These are phyloP conservation scores for Paramecium biaurelia DNA, from an alignment of 73 alveolate genomes.

Conservation along the genomic window DNA sequence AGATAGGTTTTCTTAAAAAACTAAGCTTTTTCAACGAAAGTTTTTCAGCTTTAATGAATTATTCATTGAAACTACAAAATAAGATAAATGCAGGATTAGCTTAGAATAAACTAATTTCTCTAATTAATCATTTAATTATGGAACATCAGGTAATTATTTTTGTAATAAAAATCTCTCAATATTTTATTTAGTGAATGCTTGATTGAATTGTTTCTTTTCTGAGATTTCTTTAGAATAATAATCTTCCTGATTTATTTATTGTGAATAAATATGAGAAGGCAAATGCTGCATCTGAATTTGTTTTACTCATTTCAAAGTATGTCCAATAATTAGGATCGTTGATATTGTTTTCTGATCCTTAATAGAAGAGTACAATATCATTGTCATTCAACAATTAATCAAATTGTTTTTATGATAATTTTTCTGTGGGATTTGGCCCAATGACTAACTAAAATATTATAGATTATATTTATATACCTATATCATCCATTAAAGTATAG, in stretches of 20 bases:
- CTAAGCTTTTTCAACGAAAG: not conserved
- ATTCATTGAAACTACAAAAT: not conserved
- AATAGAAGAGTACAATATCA: not conserved
- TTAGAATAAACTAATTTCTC: not conserved
- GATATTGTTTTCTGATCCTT: not conserved
- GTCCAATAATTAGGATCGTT: constrained; percentile 12
- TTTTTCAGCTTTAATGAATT: not conserved
- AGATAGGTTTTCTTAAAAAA: not conserved
- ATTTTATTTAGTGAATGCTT: not conserved
- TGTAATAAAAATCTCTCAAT: not conserved
- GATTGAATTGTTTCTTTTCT: not conserved
- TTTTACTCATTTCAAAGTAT: not conserved
- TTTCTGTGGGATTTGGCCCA: constrained; percentile 15
- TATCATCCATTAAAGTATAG: not conserved
- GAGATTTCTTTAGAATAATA: not conserved
- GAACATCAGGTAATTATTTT: not conserved
- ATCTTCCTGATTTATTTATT: not conserved
- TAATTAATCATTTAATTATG: not conserved
- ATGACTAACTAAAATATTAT: not conserved
- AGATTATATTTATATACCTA: not conserved
- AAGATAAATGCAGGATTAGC: not conserved
- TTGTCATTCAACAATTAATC: not conserved
- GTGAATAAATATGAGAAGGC: not conserved
- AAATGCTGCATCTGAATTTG: not conserved
- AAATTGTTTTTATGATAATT: not conserved